Base-by-base conservation (phyloP, 1,284 basidiomycete species). In the Cryptococcus sp. region DNA sequence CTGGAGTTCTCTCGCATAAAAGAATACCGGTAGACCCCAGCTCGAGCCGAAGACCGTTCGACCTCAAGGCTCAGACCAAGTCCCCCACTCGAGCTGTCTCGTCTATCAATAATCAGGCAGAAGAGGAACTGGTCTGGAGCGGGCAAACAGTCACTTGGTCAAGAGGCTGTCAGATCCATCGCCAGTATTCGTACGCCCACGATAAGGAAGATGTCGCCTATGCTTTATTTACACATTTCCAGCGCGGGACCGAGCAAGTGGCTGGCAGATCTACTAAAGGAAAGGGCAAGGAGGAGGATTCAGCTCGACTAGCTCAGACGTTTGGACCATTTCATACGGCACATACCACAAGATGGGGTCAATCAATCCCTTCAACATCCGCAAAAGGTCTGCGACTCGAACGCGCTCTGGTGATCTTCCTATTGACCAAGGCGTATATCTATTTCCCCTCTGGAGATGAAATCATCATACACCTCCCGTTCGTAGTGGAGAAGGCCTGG, bases 401-500 rank as follows among this genome's bases (percentile, higher is more conserved):
- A 19, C 67, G 82, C 78, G 85, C 82, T 1, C 79, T 90, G 1
- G 89, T 88, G 65, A 78, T 94, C 39, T 88, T 93, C 64, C 76
- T 92, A 19, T 80, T 86, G 37, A 85, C 82, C 60, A 80, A 85
- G 25, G 86, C 84, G 40, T 84, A 83, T 63, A 82, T 92, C 42
- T 88, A 84, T 65, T 78, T 86, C 48, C 77, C 81, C 49, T 85
- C 85, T 49, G 91, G 91, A 2, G 73, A 82, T 34, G 84, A 88
- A 62, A 85, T 85, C 63, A 85, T 84, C 0, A 84, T 91, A 59
- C 81, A 85, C n/a, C 74, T 93, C 0, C 91, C 91, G 0, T 92
- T 91, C 68, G 79, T 84, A 46, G 84, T 91, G 4, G 80, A 85
- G 19, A 79, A 77, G 50, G 88, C 85, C 1, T 92, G 88, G 88